Evolutionary conservation across 2,329 filamentous ascomycete genomes (phyloP).

Genomic region (Stagonosporopsis cucurbitacearum): DNA sequence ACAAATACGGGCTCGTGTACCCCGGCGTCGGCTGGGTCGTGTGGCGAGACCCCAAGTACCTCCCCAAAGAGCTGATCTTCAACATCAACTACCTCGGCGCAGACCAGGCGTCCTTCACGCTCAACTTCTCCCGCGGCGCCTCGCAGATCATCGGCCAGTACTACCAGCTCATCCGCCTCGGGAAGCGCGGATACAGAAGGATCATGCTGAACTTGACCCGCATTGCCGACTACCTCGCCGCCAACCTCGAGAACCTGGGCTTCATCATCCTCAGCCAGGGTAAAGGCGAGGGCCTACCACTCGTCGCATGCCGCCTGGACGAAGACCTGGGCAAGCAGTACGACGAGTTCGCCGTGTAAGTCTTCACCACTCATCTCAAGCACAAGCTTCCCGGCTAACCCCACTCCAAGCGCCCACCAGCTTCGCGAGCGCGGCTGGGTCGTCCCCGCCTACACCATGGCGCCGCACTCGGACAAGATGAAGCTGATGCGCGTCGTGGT

Average conservation of each 20-base stretch:
- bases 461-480: constrained; percentile 79
- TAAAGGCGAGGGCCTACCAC: constrained; percentile 77
- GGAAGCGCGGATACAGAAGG: constrained; percentile 86
- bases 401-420: constrained; percentile 68
- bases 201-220: constrained; percentile 95
- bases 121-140: constrained; percentile 97
- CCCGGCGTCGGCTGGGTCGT: constrained; percentile 94
- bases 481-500: constrained; percentile 95
- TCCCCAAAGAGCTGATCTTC: constrained; percentile 89
- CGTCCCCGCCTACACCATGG: constrained; percentile 96
- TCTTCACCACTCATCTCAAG: background rate
- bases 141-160: constrained; percentile 96
- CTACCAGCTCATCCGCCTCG: constrained; percentile 94
- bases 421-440: constrained; percentile 89
- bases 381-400: background rate
- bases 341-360: constrained; percentile 60
- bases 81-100: constrained; percentile 99
- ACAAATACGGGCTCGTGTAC: constrained; percentile 81
- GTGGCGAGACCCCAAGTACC: constrained; percentile 74
- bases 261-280: constrained; percentile 89
- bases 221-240: constrained; percentile 84
- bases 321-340: constrained; percentile 60
- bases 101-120: constrained; percentile 92
- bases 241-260: constrained; percentile 73
- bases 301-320: constrained; percentile 85